Evolutionary conservation across 108 stramenopile species (phyloP).

Genomic region (Chaetoceros muelleri): DNA sequence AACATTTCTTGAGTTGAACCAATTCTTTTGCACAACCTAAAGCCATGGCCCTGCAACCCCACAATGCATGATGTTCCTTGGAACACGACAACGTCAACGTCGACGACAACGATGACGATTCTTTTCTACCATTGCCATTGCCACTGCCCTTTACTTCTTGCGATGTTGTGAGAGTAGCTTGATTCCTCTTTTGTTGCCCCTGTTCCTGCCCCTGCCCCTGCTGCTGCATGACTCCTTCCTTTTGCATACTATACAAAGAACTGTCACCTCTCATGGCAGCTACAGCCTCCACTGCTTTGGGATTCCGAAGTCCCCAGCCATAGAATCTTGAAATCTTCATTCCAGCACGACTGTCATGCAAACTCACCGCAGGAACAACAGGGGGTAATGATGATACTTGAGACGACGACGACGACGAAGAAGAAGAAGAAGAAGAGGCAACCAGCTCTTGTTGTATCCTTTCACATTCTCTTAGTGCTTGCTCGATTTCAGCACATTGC

Average conservation of each 20-base stretch:
- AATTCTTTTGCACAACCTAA: conserved; percentile 29
- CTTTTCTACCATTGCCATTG: too few species aligned
- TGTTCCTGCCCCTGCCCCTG: not conserved
- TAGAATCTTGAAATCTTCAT: not conserved
- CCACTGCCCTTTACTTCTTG: too few species aligned
- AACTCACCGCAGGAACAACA: not conserved
- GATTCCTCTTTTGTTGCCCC: not conserved
- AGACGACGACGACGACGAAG: too few species aligned
- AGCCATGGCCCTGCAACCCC: conserved; percentile 33
- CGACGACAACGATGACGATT: too few species aligned
- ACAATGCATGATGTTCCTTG: conserved; percentile 32
- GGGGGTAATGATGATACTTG: too few species aligned
- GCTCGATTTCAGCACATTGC: not conserved
- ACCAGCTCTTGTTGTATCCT: not conserved
- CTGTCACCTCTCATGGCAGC: not conserved
- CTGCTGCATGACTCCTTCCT: not conserved
- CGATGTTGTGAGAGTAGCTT: too few species aligned
- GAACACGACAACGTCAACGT: conserved; percentile 17
- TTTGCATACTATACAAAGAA: not conserved
- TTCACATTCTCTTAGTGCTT: not conserved
- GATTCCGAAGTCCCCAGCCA: not conserved
- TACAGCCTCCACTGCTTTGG: not conserved
- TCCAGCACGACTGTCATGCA: not conserved
- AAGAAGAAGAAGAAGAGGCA: too few species aligned
- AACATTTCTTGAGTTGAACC: conserved; percentile 17